Evolutionary conservation across 208 protist species (phyloP), one percentile per base, ranked within the genome.

Genomic region (Angomonas deanei): DNA sequence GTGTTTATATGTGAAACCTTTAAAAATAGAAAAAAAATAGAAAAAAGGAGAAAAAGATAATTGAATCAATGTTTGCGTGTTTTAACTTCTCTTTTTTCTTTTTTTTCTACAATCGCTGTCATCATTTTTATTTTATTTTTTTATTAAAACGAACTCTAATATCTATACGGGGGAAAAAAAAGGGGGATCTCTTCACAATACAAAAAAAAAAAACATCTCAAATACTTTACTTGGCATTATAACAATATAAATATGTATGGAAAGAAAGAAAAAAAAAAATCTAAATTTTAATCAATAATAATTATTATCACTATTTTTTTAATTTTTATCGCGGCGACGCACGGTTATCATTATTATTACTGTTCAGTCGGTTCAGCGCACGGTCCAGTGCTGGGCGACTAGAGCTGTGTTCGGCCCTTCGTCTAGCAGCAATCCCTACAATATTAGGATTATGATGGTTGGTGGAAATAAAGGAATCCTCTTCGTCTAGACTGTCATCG

Each of bases 11-110:
- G 31, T 5, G 19, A 2, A 48, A 28, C 5, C 6, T 6, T 52
- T 61, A 4, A 47, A 39, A 42, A 57, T 42, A 59, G 56, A 47
- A 59, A 42, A 64, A 23, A 70, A 33, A 46, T 23, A 53, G 58
- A 31, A 61, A 39, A 61, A 68, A 27, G 49, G 30, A 42, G 32
- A 56, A 39, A 21, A 49, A n/a, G 49, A 61, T 38, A 4, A 61
- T n/a, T 8, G 58, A 26, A 10, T 39, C 6, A 26, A 19, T 34
- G 15, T 61, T 36, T 42, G 3, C 17, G 1, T 46, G 38, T 54
- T 54, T 42, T 30, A 21, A 32, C 62, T 56, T 11, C 28, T 30
- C 13, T 27, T 59, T 39, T 19, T 23, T 59, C 26, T 39, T 59
- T 59, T 33, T 46, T 59, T 34, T 4, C 21, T 23, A 47, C n/a